A percentile compares a stretch with the other conserved stretches of the same genome.
These are phyloP conservation scores for Metschnikowia cerradonensis DNA, from an alignment of 805 yeast genomes.

Conservation along the genomic window DNA sequence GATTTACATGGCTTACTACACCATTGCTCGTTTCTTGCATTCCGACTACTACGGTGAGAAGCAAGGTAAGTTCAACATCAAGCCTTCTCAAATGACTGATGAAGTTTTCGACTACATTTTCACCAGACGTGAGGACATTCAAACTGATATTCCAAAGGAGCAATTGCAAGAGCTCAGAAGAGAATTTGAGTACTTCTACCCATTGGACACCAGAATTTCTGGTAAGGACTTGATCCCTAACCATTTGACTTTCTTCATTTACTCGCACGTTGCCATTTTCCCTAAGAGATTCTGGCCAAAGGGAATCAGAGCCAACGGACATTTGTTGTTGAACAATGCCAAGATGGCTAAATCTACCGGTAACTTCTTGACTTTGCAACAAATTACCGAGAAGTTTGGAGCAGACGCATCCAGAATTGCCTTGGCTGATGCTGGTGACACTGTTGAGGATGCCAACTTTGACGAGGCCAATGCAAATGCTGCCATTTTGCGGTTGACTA, in stretches of 20 bases:
- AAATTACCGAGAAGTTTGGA: slow-evolving; percentile 84
- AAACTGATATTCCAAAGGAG: slow-evolving; percentile 57
- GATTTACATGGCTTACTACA: slow-evolving; percentile 90
- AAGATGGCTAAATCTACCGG: slow-evolving; percentile 99
- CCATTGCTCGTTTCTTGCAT: slow-evolving; percentile 83
- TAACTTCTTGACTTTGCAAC: slow-evolving; percentile 87
- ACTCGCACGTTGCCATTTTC: slow-evolving; percentile 89
- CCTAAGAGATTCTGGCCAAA: slow-evolving; percentile 88
- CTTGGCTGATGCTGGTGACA: slow-evolving; percentile 96
- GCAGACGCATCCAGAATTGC: slow-evolving; percentile 98
- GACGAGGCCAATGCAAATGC: slow-evolving; percentile 97
- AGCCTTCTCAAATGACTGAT: slow-evolving; percentile 82
- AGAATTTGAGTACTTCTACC: slow-evolving; percentile 96
- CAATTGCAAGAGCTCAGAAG: slow-evolving; percentile 74
- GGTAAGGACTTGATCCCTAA: slow-evolving; percentile 98
- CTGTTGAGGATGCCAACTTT: slow-evolving; percentile 95
- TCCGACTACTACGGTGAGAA: slow-evolving; percentile 78
- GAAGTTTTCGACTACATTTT: slow-evolving; percentile 92
- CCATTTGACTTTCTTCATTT: slow-evolving; percentile 93
- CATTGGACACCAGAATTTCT: slow-evolving; percentile 85
- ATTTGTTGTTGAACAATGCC: slow-evolving; percentile 88
- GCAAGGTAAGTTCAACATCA: slow-evolving; percentile 68
- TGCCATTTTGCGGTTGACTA: slow-evolving; percentile 88
- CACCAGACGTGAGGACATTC: slow-evolving; percentile 58
- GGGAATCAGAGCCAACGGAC: slow-evolving; percentile 94